These are phyloP conservation scores for Aquanectria penicillioides DNA, from an alignment of 2,329 filamentous ascomycete species.

Conservation along the genomic window DNA sequence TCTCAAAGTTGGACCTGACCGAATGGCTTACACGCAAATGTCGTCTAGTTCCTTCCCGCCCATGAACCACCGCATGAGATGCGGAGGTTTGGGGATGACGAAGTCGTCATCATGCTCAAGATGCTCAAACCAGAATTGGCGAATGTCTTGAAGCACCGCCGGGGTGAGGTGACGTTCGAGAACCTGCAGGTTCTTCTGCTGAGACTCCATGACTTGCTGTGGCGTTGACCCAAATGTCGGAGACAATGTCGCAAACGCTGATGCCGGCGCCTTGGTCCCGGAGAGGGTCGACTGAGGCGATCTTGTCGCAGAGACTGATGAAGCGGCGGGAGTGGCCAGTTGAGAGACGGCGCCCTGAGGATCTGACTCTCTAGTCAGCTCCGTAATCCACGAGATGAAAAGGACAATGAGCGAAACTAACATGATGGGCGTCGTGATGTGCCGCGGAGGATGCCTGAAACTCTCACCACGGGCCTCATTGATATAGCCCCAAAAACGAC, in stretches of 20 bases:
- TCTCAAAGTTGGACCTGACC: rapidly evolving
- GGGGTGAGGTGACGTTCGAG: constrained; percentile 40
- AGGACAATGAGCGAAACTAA: constrained; percentile 34
- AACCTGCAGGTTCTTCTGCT: neutral
- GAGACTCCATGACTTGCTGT: constrained; percentile 11
- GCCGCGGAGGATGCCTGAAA: constrained; percentile 7
- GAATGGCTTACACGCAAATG: constrained; percentile 46
- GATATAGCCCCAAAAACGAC: neutral
- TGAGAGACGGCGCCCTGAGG: constrained; percentile 12
- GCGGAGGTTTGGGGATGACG: constrained; percentile 38
- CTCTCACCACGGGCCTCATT: constrained; percentile 22
- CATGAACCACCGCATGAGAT: constrained; percentile 48
- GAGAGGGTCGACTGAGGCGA: neutral
- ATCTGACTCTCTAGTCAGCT: constrained; percentile 36
- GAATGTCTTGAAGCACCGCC: constrained; percentile 43
- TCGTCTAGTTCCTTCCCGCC: constrained; percentile 47
- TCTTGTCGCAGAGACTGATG: constrained; percentile 7
- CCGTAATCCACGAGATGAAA: constrained; percentile 23
- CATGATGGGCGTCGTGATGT: constrained; percentile 29
- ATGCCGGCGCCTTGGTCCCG: neutral
- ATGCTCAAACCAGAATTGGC: constrained; percentile 53
- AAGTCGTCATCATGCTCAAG: constrained; percentile 39
- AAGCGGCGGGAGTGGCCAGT: neutral
- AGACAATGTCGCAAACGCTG: constrained; percentile 11
- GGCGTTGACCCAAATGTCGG: neutral